Evolutionary conservation across 495 filamentous ascomycete species (phyloP).

Genomic region (Thermochaetoides thermophila): DNA sequence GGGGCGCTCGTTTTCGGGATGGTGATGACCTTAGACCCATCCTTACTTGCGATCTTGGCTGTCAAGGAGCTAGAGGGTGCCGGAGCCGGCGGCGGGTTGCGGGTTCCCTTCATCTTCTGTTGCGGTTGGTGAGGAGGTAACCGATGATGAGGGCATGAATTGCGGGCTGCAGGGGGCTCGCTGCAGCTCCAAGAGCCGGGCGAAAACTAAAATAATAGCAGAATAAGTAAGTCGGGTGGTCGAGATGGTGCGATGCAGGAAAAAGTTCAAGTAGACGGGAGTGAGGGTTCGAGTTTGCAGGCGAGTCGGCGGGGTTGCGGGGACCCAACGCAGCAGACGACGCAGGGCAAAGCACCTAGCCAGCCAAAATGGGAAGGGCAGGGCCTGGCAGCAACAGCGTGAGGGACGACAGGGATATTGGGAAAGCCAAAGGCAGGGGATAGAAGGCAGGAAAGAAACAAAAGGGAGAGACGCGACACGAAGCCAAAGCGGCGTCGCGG

Average conservation of each 20-base stretch:
- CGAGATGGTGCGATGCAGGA: neutral
- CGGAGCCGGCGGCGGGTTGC: constrained; percentile 26
- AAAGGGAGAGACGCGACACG: no score
- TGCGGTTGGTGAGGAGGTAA: constrained; percentile 11
- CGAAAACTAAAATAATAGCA: constrained; percentile 2
- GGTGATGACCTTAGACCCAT: constrained; percentile 53
- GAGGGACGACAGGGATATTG: no score
- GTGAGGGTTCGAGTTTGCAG: no score
- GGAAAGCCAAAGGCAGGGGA: no score
- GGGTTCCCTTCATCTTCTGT: constrained; percentile 38
- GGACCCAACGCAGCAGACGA: no score
- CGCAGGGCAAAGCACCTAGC: no score
- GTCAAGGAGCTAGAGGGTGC: constrained; percentile 23
- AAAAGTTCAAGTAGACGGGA: no score
- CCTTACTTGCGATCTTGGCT: constrained; percentile 48
- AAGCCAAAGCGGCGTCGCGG: no score
- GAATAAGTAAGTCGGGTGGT: constrained; percentile 6
- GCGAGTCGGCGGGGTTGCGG: no score
- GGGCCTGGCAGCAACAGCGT: no score
- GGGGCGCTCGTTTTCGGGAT: constrained; percentile 41
- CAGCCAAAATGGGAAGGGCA: no score
- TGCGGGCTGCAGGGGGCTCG: constrained; percentile 2
- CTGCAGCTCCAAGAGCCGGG: constrained; percentile 2
- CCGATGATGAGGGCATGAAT: constrained; percentile 19
- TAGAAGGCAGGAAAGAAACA: no score